Conservation (phyloP, 768 basidiomycete genomes). For the Psilocybe cyanescens region DNA sequence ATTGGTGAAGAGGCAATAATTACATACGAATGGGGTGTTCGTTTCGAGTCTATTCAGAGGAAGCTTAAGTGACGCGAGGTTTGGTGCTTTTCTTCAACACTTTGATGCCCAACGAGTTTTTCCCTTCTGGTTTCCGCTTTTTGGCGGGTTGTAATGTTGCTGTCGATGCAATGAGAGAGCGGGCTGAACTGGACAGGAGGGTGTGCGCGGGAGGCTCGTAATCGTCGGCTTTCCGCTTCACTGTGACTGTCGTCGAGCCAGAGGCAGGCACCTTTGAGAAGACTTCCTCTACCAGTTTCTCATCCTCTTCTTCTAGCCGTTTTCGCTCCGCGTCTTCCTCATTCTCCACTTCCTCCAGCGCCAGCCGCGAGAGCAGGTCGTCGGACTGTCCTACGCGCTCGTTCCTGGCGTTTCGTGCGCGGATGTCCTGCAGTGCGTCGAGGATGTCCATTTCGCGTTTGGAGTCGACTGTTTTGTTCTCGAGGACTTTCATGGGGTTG, state of each 20-base stretch:
- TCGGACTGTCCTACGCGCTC: conserved; percentile 81
- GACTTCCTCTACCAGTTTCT: conserved; percentile 82
- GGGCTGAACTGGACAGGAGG: conserved; percentile 68
- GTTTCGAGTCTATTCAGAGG: too few relatives aligned
- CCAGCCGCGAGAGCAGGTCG: conserved; percentile 67
- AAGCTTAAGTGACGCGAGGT: background rate
- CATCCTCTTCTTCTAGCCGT: conserved; percentile 88
- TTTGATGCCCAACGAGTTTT: conserved; percentile 77
- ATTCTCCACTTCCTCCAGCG: conserved; percentile 71
- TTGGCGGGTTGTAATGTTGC: conserved; percentile 44
- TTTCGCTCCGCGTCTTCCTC: conserved; percentile 75
- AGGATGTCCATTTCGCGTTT: conserved; percentile 99
- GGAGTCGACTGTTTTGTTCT: conserved; percentile 90
- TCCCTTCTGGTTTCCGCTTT: conserved; percentile 66
- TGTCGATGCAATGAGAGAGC: conserved; percentile 59
- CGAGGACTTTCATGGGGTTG: conserved; percentile 96
- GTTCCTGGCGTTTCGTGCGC: conserved; percentile 84
- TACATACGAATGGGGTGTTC: background rate
- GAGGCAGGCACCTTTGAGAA: conserved; percentile 67
- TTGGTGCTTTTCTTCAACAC: conserved; percentile 53
- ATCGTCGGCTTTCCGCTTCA: conserved; percentile 88
- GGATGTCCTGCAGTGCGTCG: conserved; percentile 92
- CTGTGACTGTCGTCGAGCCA: conserved; percentile 50
- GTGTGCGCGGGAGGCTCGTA: conserved; percentile 72
- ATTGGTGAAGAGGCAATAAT: background rate